Conservation (phyloP, 495 filamentous ascomycete genomes). For the Neurospora sp. region DNA sequence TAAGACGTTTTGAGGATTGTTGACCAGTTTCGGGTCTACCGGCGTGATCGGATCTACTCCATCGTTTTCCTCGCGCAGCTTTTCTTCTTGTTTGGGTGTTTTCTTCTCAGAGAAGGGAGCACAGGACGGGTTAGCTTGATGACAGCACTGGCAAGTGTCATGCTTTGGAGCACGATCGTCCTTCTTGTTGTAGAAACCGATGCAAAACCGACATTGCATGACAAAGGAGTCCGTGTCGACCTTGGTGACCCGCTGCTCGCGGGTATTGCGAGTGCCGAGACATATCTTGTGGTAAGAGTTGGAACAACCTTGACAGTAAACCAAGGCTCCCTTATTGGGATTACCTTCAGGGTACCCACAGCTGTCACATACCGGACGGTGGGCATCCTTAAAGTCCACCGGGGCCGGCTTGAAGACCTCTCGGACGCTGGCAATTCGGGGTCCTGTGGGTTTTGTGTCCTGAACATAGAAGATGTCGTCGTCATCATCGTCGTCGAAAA, state of each 20-base stretch:
- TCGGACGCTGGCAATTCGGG: slow-evolving; percentile 51
- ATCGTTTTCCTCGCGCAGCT: slow-evolving; percentile 62
- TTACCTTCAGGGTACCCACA: slow-evolving; percentile 48
- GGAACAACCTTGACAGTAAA: slow-evolving; percentile 88
- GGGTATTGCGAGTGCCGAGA: slow-evolving; percentile 56
- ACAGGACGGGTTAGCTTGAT: slow-evolving; percentile 49
- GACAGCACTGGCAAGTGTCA: slow-evolving; percentile 61
- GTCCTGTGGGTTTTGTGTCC: slow-evolving; percentile 42
- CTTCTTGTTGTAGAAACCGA: slow-evolving; percentile 55
- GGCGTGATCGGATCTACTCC: slow-evolving; percentile 65
- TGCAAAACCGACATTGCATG: slow-evolving; percentile 80
- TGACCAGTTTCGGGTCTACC: slow-evolving; percentile 53
- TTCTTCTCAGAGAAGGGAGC: slow-evolving; percentile 56
- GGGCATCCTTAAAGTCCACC: slow-evolving; percentile 53
- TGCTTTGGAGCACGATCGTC: slow-evolving; percentile 59
- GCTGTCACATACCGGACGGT: slow-evolving; percentile 62
- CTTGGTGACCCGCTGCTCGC: slow-evolving; percentile 95
- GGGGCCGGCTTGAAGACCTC: slow-evolving; percentile 55
- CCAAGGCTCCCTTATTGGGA: slow-evolving; percentile 49
- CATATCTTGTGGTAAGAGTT: slow-evolving; percentile 73
- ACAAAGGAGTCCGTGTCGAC: slow-evolving; percentile 66
- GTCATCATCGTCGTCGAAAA: slow-evolving; percentile 44
- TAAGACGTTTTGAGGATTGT: slow-evolving; percentile 64
- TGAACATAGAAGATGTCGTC: slow-evolving; percentile 44
- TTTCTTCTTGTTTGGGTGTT: slow-evolving; percentile 71